These are phyloP conservation scores for Ogataea nakhonphanomensis DNA, from an alignment of 805 yeast genomes.

Conservation along the genomic window DNA sequence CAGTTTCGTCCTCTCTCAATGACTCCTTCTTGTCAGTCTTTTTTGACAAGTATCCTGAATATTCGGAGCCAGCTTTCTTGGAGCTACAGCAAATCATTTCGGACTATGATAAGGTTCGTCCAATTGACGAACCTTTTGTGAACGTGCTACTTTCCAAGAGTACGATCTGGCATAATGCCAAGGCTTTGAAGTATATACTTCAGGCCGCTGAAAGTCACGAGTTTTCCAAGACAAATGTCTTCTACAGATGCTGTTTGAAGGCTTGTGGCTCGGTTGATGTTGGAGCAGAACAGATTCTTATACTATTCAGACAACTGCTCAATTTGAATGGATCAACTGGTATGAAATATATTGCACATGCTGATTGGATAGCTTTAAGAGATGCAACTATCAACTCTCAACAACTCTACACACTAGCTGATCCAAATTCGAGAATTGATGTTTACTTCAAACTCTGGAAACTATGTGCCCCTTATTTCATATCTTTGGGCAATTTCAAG, in stretches of 20 bases:
- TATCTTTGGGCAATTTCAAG: slow-evolving; percentile 45
- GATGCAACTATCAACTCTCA: slow-evolving; percentile 63
- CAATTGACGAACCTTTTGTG: slow-evolving; percentile 76
- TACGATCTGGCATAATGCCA: slow-evolving; percentile 62
- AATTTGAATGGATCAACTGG: slow-evolving; percentile 49
- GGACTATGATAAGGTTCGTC: slow-evolving; percentile 52
- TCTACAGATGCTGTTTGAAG: slow-evolving; percentile 69
- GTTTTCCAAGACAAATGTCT: slow-evolving; percentile 61
- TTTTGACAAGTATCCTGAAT: slow-evolving; percentile 53
- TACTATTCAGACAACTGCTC: slow-evolving; percentile 30
- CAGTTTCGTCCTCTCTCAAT: slow-evolving; percentile 69
- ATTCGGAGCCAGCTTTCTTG: slow-evolving; percentile 51
- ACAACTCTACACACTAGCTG: slow-evolving; percentile 28
- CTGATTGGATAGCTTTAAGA: slow-evolving; percentile 82
- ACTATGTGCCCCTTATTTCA: slow-evolving; percentile 45
- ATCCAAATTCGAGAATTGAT: slow-evolving; percentile 43
- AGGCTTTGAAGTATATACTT: slow-evolving; percentile 61
- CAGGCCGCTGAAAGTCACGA: slow-evolving; percentile 56
- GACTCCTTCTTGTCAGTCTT: slow-evolving; percentile 66
- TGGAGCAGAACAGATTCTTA: slow-evolving; percentile 50
- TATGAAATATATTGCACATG: slow-evolving; percentile 66
- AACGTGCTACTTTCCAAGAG: slow-evolving; percentile 69
- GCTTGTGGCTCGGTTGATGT: slow-evolving; percentile 64
- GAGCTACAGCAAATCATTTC: slow-evolving; percentile 55
- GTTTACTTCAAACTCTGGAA: slow-evolving; percentile 55